These are phyloP conservation scores for Maudiozyma turicensis DNA, from an alignment of 805 yeast genomes.

Conservation along the genomic window DNA sequence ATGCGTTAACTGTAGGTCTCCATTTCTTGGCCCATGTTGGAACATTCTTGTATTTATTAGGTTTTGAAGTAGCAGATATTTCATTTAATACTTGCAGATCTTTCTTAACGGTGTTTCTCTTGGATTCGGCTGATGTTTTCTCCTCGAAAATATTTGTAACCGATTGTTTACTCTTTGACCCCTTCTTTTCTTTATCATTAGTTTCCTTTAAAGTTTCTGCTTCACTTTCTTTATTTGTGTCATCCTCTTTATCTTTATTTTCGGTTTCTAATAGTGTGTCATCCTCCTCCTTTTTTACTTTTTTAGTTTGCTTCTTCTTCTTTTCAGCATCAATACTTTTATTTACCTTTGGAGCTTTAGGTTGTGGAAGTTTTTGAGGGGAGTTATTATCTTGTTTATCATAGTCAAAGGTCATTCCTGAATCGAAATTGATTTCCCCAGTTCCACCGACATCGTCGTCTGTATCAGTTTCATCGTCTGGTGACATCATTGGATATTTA, in stretches of 20 bases:
- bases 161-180: not conserved
- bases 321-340: not conserved
- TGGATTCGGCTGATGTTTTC: slow-evolving; percentile 22
- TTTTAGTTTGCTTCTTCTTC: not conserved
- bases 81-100: slow-evolving; percentile 24
- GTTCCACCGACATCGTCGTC: slow-evolving; percentile 23
- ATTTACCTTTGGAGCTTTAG: not conserved
- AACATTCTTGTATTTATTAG: slow-evolving; percentile 50
- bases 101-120: slow-evolving; percentile 25
- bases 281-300: not conserved
- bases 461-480: slow-evolving; percentile 23
- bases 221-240: not conserved
- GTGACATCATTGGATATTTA: not conserved
- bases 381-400: slow-evolving; percentile 23
- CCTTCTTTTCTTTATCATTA: not conserved
- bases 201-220: not conserved
- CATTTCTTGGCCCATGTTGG: slow-evolving; percentile 84
- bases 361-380: slow-evolving; percentile 6
- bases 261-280: not conserved
- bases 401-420: slow-evolving; percentile 27
- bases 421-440: slow-evolving; percentile 22
- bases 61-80: slow-evolving; percentile 35
- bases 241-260: not conserved
- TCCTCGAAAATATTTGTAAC: slow-evolving; percentile 25
- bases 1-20: slow-evolving; percentile 36